A percentile compares a stretch with the other conserved stretches of the same genome.
phyloP scores from a whole-genome alignment of 2,329 filamentous ascomycete species.

The Penicillium occitanis region DNA sequence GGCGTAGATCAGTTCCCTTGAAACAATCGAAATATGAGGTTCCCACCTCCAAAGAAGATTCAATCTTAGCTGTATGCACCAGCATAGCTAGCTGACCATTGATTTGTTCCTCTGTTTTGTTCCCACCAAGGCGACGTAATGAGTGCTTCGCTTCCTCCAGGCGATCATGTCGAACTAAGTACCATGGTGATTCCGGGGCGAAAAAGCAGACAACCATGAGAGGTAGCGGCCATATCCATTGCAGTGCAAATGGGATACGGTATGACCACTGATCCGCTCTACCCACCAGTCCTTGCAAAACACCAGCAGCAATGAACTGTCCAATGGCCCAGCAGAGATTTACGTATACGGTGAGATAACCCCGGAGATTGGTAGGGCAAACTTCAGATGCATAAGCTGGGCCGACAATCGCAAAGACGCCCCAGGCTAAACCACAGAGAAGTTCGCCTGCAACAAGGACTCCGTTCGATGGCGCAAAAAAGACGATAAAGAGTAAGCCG shows the following conservation, averaged over 20 bases:
- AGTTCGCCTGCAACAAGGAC: constrained; percentile 51
- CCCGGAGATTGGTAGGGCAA: constrained; percentile 46
- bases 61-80: constrained; percentile 80
- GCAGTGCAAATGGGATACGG: constrained; percentile 53
- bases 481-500: constrained; percentile 52
- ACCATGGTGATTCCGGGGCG: constrained; percentile 24
- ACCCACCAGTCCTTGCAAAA: constrained; percentile 49
- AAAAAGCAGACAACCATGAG: constrained; percentile 46
- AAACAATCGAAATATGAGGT: constrained; percentile 63
- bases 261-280: constrained; percentile 52
- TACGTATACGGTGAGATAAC: constrained; percentile 49
- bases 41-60: constrained; percentile 56
- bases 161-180: constrained; percentile 20
- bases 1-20: constrained; percentile 38
- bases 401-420: constrained; percentile 52
- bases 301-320: constrained; percentile 54
- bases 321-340: constrained; percentile 51
- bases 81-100: constrained; percentile 87
- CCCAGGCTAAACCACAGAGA: constrained; percentile 53
- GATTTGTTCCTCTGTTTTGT: constrained; percentile 48
- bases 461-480: constrained; percentile 50
- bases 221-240: constrained; percentile 56
- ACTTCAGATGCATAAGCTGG: constrained; percentile 50
- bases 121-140: constrained; percentile 21
- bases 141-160: constrained; percentile 21